Conservation (phyloP, 495 filamentous ascomycete species). For the Rostrohypoxylon terebratum region DNA sequence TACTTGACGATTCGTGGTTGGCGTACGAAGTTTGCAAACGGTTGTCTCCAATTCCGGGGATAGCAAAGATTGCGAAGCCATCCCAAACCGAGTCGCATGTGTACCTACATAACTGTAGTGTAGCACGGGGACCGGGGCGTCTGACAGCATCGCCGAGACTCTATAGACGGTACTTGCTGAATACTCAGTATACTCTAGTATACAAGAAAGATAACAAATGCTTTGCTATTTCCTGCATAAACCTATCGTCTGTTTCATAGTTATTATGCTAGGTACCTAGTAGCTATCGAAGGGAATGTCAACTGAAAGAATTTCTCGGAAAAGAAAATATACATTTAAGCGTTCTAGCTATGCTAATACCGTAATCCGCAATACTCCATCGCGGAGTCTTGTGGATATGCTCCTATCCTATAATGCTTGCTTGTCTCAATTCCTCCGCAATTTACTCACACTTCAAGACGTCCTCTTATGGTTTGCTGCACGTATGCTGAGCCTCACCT, state of each 20-base stretch:
- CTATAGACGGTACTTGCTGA: neutral
- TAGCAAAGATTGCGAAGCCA: neutral
- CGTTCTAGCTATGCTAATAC: too few relatives aligned
- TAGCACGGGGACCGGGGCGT: neutral
- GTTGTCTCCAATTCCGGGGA: neutral
- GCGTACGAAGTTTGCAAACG: neutral
- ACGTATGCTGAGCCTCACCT: slow-evolving; percentile 2
- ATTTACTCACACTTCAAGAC: neutral
- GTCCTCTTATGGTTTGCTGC: neutral
- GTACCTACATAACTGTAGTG: neutral
- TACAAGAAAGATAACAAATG: neutral
- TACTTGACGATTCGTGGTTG: too few relatives aligned
- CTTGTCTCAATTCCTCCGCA: neutral
- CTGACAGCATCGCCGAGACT: neutral
- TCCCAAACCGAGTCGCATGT: neutral
- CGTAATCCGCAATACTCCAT: neutral
- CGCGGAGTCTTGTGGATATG: too few relatives aligned
- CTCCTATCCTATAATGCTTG: neutral
- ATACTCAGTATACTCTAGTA: neutral
- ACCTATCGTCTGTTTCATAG: too few relatives aligned
- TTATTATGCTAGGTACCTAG: too few relatives aligned
- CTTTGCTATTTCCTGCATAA: too few relatives aligned
- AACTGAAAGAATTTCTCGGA: too few relatives aligned
- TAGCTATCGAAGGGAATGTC: too few relatives aligned
- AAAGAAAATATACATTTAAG: too few relatives aligned